Percentiles rank a stretch among this genome's conserved stretches.
Conservation (phyloP, 805 yeast genomes). For the Suhomyces sp. region DNA sequence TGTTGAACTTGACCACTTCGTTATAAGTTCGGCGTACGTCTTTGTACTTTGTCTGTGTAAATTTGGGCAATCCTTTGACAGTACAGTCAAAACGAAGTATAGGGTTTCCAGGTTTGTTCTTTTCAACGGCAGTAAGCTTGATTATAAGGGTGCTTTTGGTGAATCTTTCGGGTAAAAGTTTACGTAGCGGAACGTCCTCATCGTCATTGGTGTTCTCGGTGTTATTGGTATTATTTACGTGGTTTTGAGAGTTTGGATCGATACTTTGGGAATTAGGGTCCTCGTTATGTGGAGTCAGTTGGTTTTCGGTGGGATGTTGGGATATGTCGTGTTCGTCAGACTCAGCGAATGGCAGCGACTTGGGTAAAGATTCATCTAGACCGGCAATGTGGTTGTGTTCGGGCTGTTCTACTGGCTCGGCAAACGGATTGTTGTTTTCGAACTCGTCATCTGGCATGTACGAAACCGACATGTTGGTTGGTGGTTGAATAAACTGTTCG, state of each 20-base stretch:
- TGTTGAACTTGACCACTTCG: slow-evolving; percentile 74
- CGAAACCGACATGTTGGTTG: slow-evolving; percentile 6
- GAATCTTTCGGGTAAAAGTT: slow-evolving; percentile 50
- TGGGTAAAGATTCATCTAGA: not conserved
- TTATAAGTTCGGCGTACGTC: slow-evolving; percentile 77
- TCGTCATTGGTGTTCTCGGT: slow-evolving; percentile 14
- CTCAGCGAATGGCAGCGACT: not conserved
- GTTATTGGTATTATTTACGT: slow-evolving; percentile 20
- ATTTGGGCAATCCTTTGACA: slow-evolving; percentile 62
- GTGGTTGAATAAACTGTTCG: not conserved
- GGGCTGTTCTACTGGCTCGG: slow-evolving; percentile 25
- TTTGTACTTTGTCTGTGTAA: slow-evolving; percentile 64
- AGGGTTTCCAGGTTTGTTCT: slow-evolving; percentile 73
- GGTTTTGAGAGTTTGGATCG: not conserved
- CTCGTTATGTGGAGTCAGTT: not conserved
- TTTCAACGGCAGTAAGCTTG: slow-evolving; percentile 67
- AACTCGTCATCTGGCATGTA: slow-evolving; percentile 24
- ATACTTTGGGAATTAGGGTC: no score
- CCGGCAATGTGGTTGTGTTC: not conserved
- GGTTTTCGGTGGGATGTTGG: not conserved
- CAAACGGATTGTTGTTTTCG: slow-evolving; percentile 43
- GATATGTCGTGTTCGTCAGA: not conserved
- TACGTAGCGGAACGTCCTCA: slow-evolving; percentile 41
- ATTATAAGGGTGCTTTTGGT: slow-evolving; percentile 45
- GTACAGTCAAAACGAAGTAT: slow-evolving; percentile 63